These are phyloP conservation scores for Sorghum bicolor DNA, from an alignment of 176 grass and related monocot species.

Conservation along the genomic window DNA sequence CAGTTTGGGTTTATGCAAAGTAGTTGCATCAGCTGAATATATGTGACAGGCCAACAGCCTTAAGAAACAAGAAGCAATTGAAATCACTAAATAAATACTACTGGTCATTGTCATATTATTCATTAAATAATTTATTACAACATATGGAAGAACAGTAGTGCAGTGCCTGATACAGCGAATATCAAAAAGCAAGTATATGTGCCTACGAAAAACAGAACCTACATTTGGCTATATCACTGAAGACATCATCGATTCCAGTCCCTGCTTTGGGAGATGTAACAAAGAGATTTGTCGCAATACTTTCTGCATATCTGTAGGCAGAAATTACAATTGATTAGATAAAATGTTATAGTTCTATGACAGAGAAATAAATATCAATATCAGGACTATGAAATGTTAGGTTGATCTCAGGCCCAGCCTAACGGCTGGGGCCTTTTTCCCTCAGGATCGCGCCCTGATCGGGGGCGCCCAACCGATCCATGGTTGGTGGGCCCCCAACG, in stretches of 20 bases:
- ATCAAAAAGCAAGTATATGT: neutral
- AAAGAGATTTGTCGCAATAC: constrained; percentile 60
- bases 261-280: constrained; percentile 79
- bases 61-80: neutral
- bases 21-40: neutral
- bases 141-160: no score
- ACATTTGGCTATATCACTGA: constrained; percentile 68
- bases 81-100: neutral
- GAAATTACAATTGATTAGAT: constrained; percentile 1
- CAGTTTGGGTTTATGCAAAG: neutral
- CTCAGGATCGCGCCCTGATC: no score
- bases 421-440: no score
- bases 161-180: neutral
- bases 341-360: neutral
- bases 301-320: constrained; percentile 56
- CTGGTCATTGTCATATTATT: neutral
- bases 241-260: constrained; percentile 56
- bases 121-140: neutral
- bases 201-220: constrained; percentile 21
- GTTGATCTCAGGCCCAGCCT: no score
- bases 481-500: no score
- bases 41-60: neutral
- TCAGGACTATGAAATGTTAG: neutral
- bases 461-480: no score
- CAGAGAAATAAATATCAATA: neutral